Evolutionary conservation across 2,329 filamentous ascomycete genomes (phyloP).

Genomic region (Lachnellula hyalina): DNA sequence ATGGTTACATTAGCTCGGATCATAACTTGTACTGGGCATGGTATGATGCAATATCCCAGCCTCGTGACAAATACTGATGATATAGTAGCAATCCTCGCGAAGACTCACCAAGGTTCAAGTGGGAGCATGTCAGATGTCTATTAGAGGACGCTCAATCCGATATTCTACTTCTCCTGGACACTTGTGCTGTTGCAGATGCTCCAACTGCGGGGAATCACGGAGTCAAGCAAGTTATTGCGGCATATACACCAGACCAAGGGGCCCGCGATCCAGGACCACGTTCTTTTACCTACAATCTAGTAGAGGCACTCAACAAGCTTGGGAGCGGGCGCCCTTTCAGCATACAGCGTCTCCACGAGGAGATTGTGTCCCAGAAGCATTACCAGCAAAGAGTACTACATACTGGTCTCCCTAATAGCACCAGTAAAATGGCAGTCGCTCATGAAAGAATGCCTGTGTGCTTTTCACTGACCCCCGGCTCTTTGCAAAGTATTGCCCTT

Average conservation of each 20-base stretch:
- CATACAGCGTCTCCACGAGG: constrained; percentile 51
- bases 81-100: constrained; percentile 47
- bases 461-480: constrained; percentile 51
- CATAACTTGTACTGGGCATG: constrained; percentile 62
- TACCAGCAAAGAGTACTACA: constrained; percentile 38
- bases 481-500: constrained; percentile 48
- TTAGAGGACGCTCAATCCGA: constrained; percentile 60
- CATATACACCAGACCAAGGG: constrained; percentile 49
- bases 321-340: constrained; percentile 50
- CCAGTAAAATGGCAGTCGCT: constrained; percentile 30
- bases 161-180: constrained; percentile 57
- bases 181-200: constrained; percentile 51
- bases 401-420: constrained; percentile 42
- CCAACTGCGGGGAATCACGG: constrained; percentile 48
- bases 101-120: constrained; percentile 57
- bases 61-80: constrained; percentile 34
- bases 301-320: constrained; percentile 50
- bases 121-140: constrained; percentile 57
- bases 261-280: constrained; percentile 40
- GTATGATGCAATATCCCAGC: constrained; percentile 41
- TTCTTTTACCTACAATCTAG: constrained; percentile 54
- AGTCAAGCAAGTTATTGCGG: constrained; percentile 58
- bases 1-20: constrained; percentile 53
- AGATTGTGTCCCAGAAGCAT: constrained; percentile 37
- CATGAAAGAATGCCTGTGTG: constrained; percentile 42